Base-by-base conservation (phyloP, 1,284 basidiomycete species). In the Sporisorium exsertum region DNA sequence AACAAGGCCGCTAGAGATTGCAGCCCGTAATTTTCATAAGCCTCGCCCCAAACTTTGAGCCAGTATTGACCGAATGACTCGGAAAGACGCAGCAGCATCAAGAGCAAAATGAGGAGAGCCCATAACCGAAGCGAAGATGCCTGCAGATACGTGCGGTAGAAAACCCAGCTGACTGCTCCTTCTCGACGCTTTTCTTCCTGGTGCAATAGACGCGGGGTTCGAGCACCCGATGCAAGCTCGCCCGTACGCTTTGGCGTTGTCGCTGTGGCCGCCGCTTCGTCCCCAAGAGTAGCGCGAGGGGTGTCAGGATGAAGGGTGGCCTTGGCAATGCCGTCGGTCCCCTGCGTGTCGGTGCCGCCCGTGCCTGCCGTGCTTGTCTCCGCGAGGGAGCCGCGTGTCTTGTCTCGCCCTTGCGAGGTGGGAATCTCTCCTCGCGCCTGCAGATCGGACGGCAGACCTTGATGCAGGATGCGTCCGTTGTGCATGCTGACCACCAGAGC, bases 41-140 rank as follows among this genome's bases (percentile, higher is more conserved):
- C 79, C 42, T 81, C 80, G 35, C 80, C 80, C 80, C 80, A 81
- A 0, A 79, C 58, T 50, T 80, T 81, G 35, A 81, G 78, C 80
- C 80, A 81, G 35, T 72, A 74, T 32, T 80, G 80, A 16, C 80
- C 80, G 18, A 75, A 70, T 1, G 73, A 68, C 12, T 68, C 67
- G 9, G 68, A 63, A 9, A 68, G 29, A 18, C 80, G 72, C 3
- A 75, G 47, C 26, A 70, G 24, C 46, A 71, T 32, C 26, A 75
- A 52, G 3, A 75, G 35, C 18, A 72, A 3, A 9, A 80, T 52
- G 18, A 76, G 61, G 0, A 79, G 52, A 15, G 58, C 46, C 58
- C 78, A 65, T 12, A 79, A 50, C 18, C 45, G 46, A 8, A 67
- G 47, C 5, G 64, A 70, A 5, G 72, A 73, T 3, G 77, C 80